Percentiles rank a stretch among this genome's conserved stretches.
Conservation (phyloP, 257 asterid genomes). For the Nicotiana obtusifolia region DNA sequence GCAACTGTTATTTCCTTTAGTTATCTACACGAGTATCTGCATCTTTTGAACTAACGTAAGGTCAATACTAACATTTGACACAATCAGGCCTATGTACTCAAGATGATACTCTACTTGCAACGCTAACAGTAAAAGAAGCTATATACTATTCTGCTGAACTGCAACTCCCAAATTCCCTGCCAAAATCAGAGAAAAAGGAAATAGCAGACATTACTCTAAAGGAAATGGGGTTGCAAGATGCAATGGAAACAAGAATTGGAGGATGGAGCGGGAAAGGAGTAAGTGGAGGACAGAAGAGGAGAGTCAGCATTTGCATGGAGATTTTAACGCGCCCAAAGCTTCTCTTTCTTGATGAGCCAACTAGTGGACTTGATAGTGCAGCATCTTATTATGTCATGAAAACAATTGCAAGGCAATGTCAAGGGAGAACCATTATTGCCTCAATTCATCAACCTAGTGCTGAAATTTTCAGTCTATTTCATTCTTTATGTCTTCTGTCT, state of each 20-base stretch:
- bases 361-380: conserved; percentile 66
- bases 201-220: conserved; percentile 20
- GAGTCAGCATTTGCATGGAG: conserved; percentile 60
- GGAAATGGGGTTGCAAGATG: conserved; percentile 27
- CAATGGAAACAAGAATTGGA: conserved; percentile 26
- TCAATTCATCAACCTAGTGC: conserved; percentile 31
- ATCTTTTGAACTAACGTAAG: background rate
- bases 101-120: conserved; percentile 16
- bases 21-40: background rate
- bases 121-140: conserved; percentile 19
- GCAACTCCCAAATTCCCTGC: conserved; percentile 20
- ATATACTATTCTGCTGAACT: conserved; percentile 26
- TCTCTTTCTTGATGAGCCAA: conserved; percentile 64
- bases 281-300: conserved; percentile 52
- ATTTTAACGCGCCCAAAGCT: conserved; percentile 54
- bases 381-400: conserved; percentile 33
- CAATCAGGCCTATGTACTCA: conserved; percentile 31
- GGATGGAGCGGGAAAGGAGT: conserved; percentile 46
- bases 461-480: conserved; percentile 18
- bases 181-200: conserved; percentile 14
- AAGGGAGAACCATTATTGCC: conserved; percentile 21
- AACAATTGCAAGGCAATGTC: conserved; percentile 1
- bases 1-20: background rate
- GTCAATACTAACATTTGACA: background rate
- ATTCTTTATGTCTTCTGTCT: conserved; percentile 24